Conservation (phyloP, 1,139 yeast species). For the Meyerozyma smithsonii region DNA sequence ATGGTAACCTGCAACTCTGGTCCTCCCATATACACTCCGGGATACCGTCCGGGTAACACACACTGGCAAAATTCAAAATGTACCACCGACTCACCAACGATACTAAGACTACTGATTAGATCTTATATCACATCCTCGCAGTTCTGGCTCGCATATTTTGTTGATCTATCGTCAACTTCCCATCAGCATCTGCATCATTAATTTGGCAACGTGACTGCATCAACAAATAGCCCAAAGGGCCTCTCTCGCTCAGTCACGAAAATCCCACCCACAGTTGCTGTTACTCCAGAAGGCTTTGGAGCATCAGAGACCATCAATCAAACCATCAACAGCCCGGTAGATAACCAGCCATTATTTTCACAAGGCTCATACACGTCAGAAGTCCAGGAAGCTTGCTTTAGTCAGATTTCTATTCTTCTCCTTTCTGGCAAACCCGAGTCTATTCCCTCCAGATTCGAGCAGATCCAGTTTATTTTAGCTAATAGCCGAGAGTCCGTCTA, state of each 20-base stretch:
- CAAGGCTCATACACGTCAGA: conserved; percentile 5
- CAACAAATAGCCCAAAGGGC: conserved; percentile 32
- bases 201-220: conserved; percentile 22
- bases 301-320: neutral
- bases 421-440: conserved; percentile 6
- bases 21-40: neutral
- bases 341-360: conserved; percentile 6
- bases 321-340: conserved; percentile 5
- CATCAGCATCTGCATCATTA: conserved; percentile 1
- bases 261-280: neutral
- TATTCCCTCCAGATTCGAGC: conserved; percentile 1
- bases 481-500: neutral
- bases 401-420: conserved; percentile 4
- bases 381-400: conserved; percentile 7
- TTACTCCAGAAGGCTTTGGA: neutral
- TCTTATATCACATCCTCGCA: conserved; percentile 8
- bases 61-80: neutral
- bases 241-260: conserved; percentile 5
- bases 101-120: conserved; percentile 16
- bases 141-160: neutral
- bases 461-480: neutral
- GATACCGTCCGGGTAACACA: neutral
- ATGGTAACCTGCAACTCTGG: too few species aligned
- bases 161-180: neutral
- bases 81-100: neutral